phyloP scores from a whole-genome alignment of 2,329 filamentous ascomycete species.

The Cytospora leucostoma region DNA sequence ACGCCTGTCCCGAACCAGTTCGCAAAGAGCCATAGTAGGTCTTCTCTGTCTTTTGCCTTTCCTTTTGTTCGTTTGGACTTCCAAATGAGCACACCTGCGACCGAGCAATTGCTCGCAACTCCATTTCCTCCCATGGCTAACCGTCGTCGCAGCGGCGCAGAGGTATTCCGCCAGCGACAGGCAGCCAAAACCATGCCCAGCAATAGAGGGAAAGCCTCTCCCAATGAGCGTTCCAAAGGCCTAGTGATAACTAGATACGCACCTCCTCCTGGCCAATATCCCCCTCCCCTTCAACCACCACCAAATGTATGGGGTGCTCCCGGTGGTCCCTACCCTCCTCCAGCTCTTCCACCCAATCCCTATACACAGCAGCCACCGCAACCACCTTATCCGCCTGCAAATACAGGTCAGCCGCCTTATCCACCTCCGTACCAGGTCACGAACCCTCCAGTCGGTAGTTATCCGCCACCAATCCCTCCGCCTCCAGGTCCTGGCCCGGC shows the following conservation, averaged over 20 bases:
- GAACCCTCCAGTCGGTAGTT: constrained; percentile 19
- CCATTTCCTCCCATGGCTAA: constrained; percentile 21
- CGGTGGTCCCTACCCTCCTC: constrained; percentile 28
- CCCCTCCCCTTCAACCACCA: constrained; percentile 27
- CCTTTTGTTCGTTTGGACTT: neutral
- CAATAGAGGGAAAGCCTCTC: constrained; percentile 32
- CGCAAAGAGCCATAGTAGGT: constrained; percentile 54
- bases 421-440: constrained; percentile 28
- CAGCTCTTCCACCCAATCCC: constrained; percentile 29
- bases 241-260: constrained; percentile 43
- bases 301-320: constrained; percentile 30
- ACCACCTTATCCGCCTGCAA: constrained; percentile 25
- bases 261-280: constrained; percentile 34
- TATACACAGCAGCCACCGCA: constrained; percentile 25
- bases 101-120: neutral
- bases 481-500: constrained; percentile 13
- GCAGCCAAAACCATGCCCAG: constrained; percentile 24
- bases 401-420: constrained; percentile 23
- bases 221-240: constrained; percentile 41
- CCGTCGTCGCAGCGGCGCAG: constrained; percentile 31
- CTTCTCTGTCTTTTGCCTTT: constrained; percentile 6
- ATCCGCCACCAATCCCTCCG: constrained; percentile 22
- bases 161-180: constrained; percentile 31
- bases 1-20: constrained; percentile 55
- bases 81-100: neutral